Base-by-base conservation (phyloP, 2,329 filamentous ascomycete genomes). In the Fusarium sterilihyphosum region DNA sequence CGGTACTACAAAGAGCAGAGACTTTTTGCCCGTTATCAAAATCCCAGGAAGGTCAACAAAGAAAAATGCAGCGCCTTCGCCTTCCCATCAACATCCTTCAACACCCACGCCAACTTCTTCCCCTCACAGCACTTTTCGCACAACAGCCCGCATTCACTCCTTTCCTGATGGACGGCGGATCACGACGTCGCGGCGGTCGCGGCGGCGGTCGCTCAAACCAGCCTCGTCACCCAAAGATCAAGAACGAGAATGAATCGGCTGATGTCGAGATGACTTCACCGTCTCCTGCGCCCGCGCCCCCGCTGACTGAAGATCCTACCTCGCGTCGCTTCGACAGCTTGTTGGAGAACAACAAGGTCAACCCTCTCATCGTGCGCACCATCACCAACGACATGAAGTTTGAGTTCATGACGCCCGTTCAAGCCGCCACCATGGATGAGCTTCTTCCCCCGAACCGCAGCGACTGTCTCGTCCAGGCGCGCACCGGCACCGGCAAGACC, bases 401-500 rank as follows among this genome's bases (percentile, higher is more conserved):
- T 73, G 81, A 86, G 70, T 82, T 84, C 78, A 89, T 89, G 88
- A 88, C 86, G 67, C 86, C 87, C 18, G 88, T 89, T 5, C 88
- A 89, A 80, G 85, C 87, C 22, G 85, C 87, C 22, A 88, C 87
- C 6, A 81, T 89, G 18, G 80, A 83, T 67, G 82, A 85, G 59
- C 83, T 88, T 62, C 83, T 88, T 17, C 83, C 84, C n/a, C 83
- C 84, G 1, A 82, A 82, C 58, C 82, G 83, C 33, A 80, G 77
- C 59, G 88, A 89, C 78, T 85, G 90, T 67, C 85, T 97, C 67
- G 94, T 94, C 12, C 94, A 96, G 82, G 94, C 94, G 59, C 95
- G 93, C 85, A 97, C 94, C 2, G 94, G 94, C 74, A 97, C 94
- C 1, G 94, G 94, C 77, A 97, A 97, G 84, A 97, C 94, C 1